A percentile compares a stretch with the other conserved stretches of the same genome.
These are phyloP conservation scores for Irpex sp. DNA, from an alignment of 1,284 basidiomycete species.

Conservation along the genomic window DNA sequence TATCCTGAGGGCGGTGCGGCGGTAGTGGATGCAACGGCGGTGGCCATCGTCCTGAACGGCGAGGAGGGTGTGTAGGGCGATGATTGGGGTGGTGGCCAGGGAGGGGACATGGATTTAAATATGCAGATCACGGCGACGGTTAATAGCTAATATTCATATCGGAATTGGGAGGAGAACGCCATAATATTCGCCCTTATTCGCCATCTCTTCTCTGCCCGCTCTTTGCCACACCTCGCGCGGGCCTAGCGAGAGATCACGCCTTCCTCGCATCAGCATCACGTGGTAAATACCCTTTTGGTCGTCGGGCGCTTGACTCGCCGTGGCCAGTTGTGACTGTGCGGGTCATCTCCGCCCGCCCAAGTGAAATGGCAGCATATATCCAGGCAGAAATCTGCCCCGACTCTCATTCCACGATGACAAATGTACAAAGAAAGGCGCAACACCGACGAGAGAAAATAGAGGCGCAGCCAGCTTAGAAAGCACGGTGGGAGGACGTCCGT, in stretches of 20 bases:
- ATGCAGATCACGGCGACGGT: too few species aligned
- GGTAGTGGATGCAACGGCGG: constrained; percentile 18
- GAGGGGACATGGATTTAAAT: neutral
- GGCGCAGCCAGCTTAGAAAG: too few species aligned
- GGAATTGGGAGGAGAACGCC: neutral
- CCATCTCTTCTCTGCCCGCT: too few species aligned
- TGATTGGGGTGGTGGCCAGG: neutral
- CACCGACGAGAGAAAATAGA: too few species aligned
- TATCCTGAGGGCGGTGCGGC: constrained; percentile 30
- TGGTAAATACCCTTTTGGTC: neutral
- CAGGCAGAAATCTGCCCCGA: too few species aligned
- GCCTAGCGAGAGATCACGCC: constrained; percentile 12
- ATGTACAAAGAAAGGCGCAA: too few species aligned
- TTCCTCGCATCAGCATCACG: constrained; percentile 13
- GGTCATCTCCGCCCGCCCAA: too few species aligned
- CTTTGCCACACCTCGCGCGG: constrained; percentile 13
- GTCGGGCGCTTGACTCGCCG: neutral
- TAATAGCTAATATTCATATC: too few species aligned
- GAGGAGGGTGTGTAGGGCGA: constrained; percentile 10
- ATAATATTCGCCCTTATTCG: neutral
- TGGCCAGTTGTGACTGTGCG: too few species aligned
- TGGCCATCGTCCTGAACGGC: constrained; percentile 10
- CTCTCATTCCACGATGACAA: too few species aligned
- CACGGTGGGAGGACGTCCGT: too few species aligned
- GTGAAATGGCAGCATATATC: too few species aligned